Percentiles rank a stretch among this genome's conserved stretches.
phyloP scores from a whole-genome alignment of 179 eudicot species.

The Carnegiea gigantea region DNA sequence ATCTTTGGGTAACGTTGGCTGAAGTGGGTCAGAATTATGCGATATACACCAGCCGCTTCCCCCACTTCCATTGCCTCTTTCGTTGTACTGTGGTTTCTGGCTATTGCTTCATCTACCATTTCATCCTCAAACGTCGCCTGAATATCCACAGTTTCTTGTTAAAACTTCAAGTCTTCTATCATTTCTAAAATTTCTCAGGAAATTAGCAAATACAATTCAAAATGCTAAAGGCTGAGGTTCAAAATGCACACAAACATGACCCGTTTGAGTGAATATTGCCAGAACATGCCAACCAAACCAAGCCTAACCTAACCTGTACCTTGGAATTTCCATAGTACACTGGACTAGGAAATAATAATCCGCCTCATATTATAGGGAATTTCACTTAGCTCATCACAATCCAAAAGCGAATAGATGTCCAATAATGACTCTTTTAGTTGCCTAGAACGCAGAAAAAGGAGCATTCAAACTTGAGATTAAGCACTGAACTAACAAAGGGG shows the following conservation, averaged over 20 bases:
- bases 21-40: constrained; percentile 91
- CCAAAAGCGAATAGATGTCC: background rate
- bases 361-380: background rate
- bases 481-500: background rate
- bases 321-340: background rate
- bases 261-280: background rate
- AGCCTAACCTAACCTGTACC: background rate
- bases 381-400: background rate
- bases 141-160: constrained; percentile 14
- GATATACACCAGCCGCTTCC: constrained; percentile 69
- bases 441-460: too few species aligned
- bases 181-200: background rate
- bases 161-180: background rate
- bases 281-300: background rate
- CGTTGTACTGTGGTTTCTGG: constrained; percentile 90
- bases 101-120: constrained; percentile 74
- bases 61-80: constrained; percentile 84
- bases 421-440: too few species aligned
- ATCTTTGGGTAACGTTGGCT: constrained; percentile 95
- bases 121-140: constrained; percentile 97
- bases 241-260: background rate
- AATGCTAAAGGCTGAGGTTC: background rate
- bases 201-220: background rate
- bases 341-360: background rate
- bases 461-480: background rate